Base-by-base conservation (phyloP, 2,329 filamentous ascomycete species). In the Phialophora expanda region DNA sequence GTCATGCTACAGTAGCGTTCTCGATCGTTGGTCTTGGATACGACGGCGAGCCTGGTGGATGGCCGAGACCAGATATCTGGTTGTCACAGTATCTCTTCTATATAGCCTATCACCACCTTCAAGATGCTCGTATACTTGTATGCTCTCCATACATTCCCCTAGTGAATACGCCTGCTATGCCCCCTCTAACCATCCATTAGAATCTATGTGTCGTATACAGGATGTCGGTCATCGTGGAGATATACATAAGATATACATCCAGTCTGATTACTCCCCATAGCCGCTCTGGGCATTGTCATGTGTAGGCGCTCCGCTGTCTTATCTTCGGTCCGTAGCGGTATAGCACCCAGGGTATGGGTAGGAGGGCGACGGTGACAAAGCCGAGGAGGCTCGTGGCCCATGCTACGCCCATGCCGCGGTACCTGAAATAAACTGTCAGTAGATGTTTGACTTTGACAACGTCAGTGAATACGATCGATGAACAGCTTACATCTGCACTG, bases 281-380 rank as follows among this genome's bases (percentile, higher is more conserved):
- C 12, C 1, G 4, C 4, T 17, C 17, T 44, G 1, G 6, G 2
- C 38, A 7, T n/a, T 44, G 0, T 55, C 53, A 41, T 17, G 66
- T 65, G 34, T 63, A 81, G 55, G 75, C 72, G 70, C 79, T 81
- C 66, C 71, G 77, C 51, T 65, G 71, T 67, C 80, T 74, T 68
- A 82, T 69, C 32, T 20, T 70, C 61, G 75, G 75, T 0, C 80
- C 80, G 71, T 73, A 81, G 34, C 69, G 75, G 75, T 77, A 82
- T 56, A 83, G 69, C 64, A 82, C 66, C 59, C 80, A 77, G 1
- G 81, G 81, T 22, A 81, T 77, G 2, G 80, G 80, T 7, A 82
- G 65, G 38, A 77, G 68, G 0, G 66, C 72, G 14, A 75, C 53
- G 7, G 74, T 73, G 26, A 78, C 62, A 51, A 78, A 77, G 1